Evolutionary conservation across 441 rosid genomes (phyloP), one percentile per base, ranked within the genome.

Genomic region (Cnidoscolus chayamansa): DNA sequence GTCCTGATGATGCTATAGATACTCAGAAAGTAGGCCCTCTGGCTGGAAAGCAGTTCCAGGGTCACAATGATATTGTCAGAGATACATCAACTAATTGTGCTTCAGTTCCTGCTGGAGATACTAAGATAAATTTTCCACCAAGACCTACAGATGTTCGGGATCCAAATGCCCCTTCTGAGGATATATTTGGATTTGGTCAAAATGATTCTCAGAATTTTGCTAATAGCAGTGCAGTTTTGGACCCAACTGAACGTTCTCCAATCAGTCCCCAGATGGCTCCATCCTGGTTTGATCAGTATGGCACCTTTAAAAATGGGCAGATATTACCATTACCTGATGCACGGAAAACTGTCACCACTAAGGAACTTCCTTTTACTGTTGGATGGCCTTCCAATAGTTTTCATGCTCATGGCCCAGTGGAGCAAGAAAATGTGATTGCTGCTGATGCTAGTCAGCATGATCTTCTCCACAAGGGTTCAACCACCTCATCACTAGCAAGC

Each of bases 201-300:
- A 81, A 74, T 72, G 84, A 69, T 77, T 51, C 86, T 53, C 87
- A 61, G 71, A 77, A 77, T 78, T 63, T 74, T 47, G 43, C 82
- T 57, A 70, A 70, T 55, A 65, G 79, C 74, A 81, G 71, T 73
- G 54, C 74, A 67, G 79, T 77, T 78, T 71, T 76, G 61, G 77
- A 67, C 63, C 83, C 76, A 80, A 75, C 79, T 61, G 87, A 84
- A 65, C 80, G 80, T 74, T 76, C 85, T 63, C 88, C 86, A 72
- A 78, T 87, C 74, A 89, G 88, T 83, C 86, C 86, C 68, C 93
- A 81, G 79, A 86, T 85, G 86, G 93, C 89, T 35, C 89, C 96
- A 58, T 84, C 96, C 64, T 89, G 96, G 97, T 89, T 87, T 74
- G 87, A 80, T 82, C 90, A 81, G 78, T 85, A 80, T 80, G 92